Evolutionary conservation across 176 grass and related monocot species (phyloP).

Genomic region (Luzula sylvatica): DNA sequence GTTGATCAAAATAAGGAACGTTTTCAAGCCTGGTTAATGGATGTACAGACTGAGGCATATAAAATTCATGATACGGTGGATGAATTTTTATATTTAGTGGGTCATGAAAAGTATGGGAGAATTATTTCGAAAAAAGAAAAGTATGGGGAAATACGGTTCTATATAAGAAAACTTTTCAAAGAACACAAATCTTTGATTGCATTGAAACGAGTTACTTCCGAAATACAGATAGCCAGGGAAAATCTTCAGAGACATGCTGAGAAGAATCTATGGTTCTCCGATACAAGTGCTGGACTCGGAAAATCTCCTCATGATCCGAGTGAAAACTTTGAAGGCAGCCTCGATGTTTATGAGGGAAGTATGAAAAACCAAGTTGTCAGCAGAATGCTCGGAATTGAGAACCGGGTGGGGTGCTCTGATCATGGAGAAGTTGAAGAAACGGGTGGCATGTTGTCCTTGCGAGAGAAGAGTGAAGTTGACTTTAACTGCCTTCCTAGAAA

Average conservation of each 20-base stretch:
- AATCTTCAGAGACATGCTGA: conserved; percentile 4
- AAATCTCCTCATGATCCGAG: not conserved
- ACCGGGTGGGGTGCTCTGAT: not conserved
- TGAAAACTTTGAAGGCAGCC: no score
- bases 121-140: no score
- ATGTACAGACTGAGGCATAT: conserved; percentile 24
- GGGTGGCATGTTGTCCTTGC: conserved; percentile 4
- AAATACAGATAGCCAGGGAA: not conserved
- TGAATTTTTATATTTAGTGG: conserved; percentile 13
- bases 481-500: conserved; percentile 12
- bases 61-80: conserved; percentile 35
- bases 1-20: not conserved
- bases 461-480: not conserved
- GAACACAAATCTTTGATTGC: not conserved
- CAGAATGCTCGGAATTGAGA: no score
- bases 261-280: not conserved
- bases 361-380: no score
- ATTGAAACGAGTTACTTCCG: conserved; percentile 17
- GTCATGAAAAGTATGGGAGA: no score
- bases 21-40: conserved; percentile 5
- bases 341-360: no score
- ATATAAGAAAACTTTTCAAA: conserved; percentile 11
- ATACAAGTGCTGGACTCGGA: not conserved
- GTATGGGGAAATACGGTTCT: conserved; percentile 1
- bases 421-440: not conserved